Conservation (phyloP, 2,329 filamentous ascomycete genomes). For the Colletotrichum zoysiae region DNA sequence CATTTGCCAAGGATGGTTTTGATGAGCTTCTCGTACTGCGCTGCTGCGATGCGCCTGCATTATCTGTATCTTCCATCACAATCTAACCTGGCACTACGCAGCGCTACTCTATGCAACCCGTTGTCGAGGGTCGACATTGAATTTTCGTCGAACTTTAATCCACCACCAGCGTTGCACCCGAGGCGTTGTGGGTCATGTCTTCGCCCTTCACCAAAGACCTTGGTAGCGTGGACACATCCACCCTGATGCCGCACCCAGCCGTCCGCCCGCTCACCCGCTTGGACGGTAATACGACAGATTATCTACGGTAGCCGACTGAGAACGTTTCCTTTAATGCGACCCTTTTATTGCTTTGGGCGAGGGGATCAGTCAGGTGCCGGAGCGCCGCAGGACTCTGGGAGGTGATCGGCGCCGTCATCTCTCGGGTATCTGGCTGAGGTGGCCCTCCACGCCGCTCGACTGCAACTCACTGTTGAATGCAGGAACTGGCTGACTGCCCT, state of each 20-base stretch:
- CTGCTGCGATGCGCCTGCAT: constrained; percentile 24
- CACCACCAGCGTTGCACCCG: constrained; percentile 35
- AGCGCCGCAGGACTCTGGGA: constrained; percentile 30
- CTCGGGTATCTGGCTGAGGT: constrained; percentile 43
- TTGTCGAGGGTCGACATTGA: constrained; percentile 19
- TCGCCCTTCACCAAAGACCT: constrained; percentile 29
- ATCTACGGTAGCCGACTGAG: constrained; percentile 30
- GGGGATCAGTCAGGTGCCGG: constrained; percentile 41
- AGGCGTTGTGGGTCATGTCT: constrained; percentile 25
- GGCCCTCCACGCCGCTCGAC: constrained; percentile 37
- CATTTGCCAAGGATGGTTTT: constrained; percentile 38
- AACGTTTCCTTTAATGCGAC: constrained; percentile 38
- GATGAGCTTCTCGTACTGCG: constrained; percentile 42
- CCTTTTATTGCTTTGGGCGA: constrained; percentile 32
- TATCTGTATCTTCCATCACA: constrained; percentile 17
- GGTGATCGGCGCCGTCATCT: constrained; percentile 43
- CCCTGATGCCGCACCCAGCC: constrained; percentile 34
- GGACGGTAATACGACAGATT: constrained; percentile 37
- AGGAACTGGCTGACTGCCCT: constrained; percentile 20
- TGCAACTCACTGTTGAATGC: constrained; percentile 31
- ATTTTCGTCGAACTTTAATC: constrained; percentile 27
- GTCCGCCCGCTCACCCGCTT: constrained; percentile 28
- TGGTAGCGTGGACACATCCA: constrained; percentile 35
- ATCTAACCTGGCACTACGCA: constrained; percentile 17
- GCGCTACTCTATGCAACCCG: constrained; percentile 27